Base-by-base conservation (phyloP, 257 asterid species). In the Perilla frutescens region DNA sequence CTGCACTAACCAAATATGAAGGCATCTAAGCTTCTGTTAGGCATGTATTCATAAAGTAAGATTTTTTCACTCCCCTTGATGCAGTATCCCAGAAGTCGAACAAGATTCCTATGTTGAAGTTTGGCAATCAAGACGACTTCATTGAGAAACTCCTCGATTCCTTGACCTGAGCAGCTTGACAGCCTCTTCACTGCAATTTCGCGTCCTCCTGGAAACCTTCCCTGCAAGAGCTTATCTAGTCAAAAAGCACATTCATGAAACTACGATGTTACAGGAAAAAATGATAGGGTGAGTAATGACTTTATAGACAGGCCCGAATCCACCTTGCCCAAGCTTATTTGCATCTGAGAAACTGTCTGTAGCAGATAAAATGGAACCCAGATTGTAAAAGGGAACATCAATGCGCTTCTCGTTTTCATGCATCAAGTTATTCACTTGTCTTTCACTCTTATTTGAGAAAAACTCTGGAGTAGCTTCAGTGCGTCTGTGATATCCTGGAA, bases 231-330 rank as follows among this genome's bases (percentile, higher is more conserved):
- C 39, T 71, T 39, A 9, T 31, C 15, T 7, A 6, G 7, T 14
- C 8, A 26, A n/a, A 40, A 39, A 68, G 69, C 8, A 49, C 29
- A 36, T 3, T 14, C 37, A 2, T n/a, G 7, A 39, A 10, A 59
- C 15, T 12, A 26, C 7, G 39, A 37, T 4, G 4, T 4, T 36
- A 20, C 4, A 37, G 1, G 12, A 29, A 44, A 60, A 40, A 29
- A 3, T 48, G 6, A 36, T 5, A 54, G 13, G 31, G 26, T 37
- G 29, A 26, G 8, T 15, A 3, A 39, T 13, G 31, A 82, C 93
- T 88, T 82, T 85, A 68, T 89, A 85, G 26, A 89, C 93, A 4
- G 91, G 88, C 12, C 96, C 91, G 66, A 84, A 87, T 64, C 96
- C 96, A 31, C 93, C 96, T 70, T 44, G 81, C 45, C 96, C 96